Evolutionary conservation across 306 rosid genomes (phyloP).

Genomic region (Vicia villosa): DNA sequence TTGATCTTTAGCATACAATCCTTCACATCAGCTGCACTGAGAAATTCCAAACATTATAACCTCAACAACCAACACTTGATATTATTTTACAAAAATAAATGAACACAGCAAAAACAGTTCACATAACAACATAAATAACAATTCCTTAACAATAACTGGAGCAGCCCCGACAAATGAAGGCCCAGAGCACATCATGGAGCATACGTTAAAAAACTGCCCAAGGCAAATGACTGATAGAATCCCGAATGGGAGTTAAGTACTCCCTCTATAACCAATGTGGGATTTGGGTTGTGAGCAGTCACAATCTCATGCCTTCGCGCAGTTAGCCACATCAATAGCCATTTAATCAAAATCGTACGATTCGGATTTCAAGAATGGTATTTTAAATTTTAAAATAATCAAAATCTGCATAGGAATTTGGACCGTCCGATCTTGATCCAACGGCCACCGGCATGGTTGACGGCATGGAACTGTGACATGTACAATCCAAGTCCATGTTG

Average conservation of each 20-base stretch:
- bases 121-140: slow-evolving; percentile 4
- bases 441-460: too few species aligned
- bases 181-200: background rate
- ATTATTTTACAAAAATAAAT: slow-evolving; percentile 28
- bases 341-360: too few species aligned
- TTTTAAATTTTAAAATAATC: too few species aligned
- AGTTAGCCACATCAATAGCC: too few species aligned
- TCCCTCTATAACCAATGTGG: background rate
- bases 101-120: background rate
- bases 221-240: slow-evolving; percentile 1
- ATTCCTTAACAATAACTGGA: background rate
- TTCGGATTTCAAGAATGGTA: too few species aligned
- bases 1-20: slow-evolving; percentile 67
- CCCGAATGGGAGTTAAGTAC: slow-evolving; percentile 10
- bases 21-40: slow-evolving; percentile 89
- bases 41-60: slow-evolving; percentile 48
- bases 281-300: too few species aligned
- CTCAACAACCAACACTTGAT: slow-evolving; percentile 31
- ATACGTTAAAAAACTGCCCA: background rate
- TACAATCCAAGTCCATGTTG: too few species aligned
- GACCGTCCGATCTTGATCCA: too few species aligned
- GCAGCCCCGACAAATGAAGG: too few species aligned
- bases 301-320: too few species aligned
- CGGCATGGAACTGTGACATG: too few species aligned
- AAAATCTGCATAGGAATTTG: too few species aligned